Base-by-base conservation (phyloP, 2,329 filamentous ascomycete species). In the Fragosphaeria purpurea region DNA sequence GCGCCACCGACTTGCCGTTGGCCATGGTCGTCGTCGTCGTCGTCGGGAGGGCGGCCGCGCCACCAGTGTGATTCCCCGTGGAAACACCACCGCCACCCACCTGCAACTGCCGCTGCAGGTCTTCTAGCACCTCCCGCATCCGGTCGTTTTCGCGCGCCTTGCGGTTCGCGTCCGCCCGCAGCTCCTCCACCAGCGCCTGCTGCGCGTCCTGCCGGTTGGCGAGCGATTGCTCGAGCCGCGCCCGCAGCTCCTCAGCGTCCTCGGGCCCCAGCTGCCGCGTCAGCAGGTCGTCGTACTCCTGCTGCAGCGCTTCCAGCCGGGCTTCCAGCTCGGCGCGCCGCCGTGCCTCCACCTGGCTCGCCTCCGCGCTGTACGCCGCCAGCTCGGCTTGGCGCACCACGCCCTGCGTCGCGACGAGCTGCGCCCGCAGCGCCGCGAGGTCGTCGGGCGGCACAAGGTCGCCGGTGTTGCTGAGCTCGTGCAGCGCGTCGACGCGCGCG, bases 311-410 rank as follows among this genome's bases (percentile, higher is more conserved):
- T 46, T 83, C 75, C 35, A 95, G 75, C 54, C 85, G 83, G 59
- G 81, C 73, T 68, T 96, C 88, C 7, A 96, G 75, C 61, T 91
- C 86, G 54, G 82, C 74, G 56, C 85, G 76, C 58, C 86, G 79
- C 67, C 84, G 81, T 58, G 81, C 68, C 67, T 84, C 76, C 63
- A 78, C 68, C 68, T 85, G 71, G 71, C 75, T 73, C 65, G 85
- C 70, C 62, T 84, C 72, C 7, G 73, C 72, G 60, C 86, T 84
- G 61, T 85, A 91, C 56, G 90, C 76, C 12, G 87, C 88, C 44
- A 95, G 74, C 68, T 98, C 91, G 8, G 89, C 89, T 67, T 97
- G 93, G 57, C 91, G 82, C 49, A 97, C 85, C 54, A 96, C 86
- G 46, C 88, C 88, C 66, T 97, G 91, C 0, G 88, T 90, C 66